Evolutionary conservation across 2,329 filamentous ascomycete genomes (phyloP), one percentile per base, ranked within the genome.

Genomic region (Trichophyton benhamiae): DNA sequence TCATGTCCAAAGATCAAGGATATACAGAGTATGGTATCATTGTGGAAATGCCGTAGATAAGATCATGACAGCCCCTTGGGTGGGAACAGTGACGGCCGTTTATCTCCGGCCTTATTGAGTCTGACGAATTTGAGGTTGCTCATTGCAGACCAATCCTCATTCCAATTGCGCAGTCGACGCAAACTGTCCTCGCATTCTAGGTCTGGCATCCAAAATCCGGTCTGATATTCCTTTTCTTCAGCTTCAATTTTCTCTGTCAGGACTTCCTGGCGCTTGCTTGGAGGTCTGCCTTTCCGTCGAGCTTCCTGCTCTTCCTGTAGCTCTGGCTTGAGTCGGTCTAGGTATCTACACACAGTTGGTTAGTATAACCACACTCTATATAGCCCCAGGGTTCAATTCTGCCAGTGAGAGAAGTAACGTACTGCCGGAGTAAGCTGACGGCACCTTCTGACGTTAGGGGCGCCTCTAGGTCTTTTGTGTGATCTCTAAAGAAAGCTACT

Each of bases 121-220:
- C 89, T 85, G 63, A 90, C 80, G 80, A 91, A 97, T 63, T 85
- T 83, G 66, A 96, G 72, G 7, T 82, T 86, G 38, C 85, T 83
- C 64, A 96, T 80, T 68, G 87, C 87, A 7, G 88, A 81, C 92
- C 92, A 97, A 27, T 88, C 83, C 3, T 88, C 88, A 65, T 90
- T 87, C 89, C 91, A 97, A 22, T 80, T 79, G 65, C 83, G 81
- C 46, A 97, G 74, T 66, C 82, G 80, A 62, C 80, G 75, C 59
- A 88, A 75, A 66, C 86, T 90, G 57, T 85, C 81, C 46, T 80
- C 78, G 48, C 85, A 81, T 61, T 84, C 82, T 60, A 96, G 77
- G 70, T 96, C 88, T 0, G 92, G 91, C 46, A 95, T 74, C 74
- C 72, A 87, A 70, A 96, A 95, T 0, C 94, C 94, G 60, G 85